Conservation (phyloP, 768 basidiomycete genomes). For the Fistulinella prunicolor region DNA sequence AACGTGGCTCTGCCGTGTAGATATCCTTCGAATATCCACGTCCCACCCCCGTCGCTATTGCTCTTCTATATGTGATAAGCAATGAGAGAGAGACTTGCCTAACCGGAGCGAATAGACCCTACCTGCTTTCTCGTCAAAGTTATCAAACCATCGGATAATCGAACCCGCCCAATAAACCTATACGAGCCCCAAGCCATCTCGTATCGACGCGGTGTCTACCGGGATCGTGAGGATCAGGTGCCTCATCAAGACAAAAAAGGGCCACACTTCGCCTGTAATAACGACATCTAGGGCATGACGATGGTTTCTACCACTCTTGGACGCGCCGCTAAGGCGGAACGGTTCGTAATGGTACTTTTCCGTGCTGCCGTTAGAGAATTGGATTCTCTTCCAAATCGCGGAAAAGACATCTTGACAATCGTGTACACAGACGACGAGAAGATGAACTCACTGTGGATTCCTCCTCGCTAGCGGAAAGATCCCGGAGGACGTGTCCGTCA, state of each 20-base stretch:
- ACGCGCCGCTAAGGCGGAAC: slow-evolving; percentile 27
- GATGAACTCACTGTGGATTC: slow-evolving; percentile 25
- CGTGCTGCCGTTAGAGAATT: slow-evolving; percentile 29
- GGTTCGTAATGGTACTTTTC: slow-evolving; percentile 31
- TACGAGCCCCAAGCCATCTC: slow-evolving; percentile 68
- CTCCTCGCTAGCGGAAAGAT: slow-evolving; percentile 19
- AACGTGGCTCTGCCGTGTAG: slow-evolving; percentile 46
- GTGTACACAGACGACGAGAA: slow-evolving; percentile 2
- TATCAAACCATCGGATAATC: slow-evolving; percentile 54
- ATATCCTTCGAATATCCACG: slow-evolving; percentile 59
- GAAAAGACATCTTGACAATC: slow-evolving; percentile 19
- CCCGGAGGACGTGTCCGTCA: slow-evolving; percentile 23
- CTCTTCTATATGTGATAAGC: slow-evolving; percentile 37
- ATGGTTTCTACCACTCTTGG: slow-evolving; percentile 25
- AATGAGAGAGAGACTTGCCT: background rate
- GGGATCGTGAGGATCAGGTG: slow-evolving; percentile 22
- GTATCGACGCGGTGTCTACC: slow-evolving; percentile 51
- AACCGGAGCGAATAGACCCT: slow-evolving; percentile 21
- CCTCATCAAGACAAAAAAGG: slow-evolving; percentile 20
- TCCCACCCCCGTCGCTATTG: slow-evolving; percentile 38
- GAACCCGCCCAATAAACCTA: slow-evolving; percentile 55
- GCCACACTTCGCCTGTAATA: slow-evolving; percentile 33
- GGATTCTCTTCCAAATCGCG: slow-evolving; percentile 16
- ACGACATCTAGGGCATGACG: slow-evolving; percentile 36
- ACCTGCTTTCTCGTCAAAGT: slow-evolving; percentile 62